Conservation (phyloP, 177 flowering plant genomes). For the Vitis hybrid region DNA sequence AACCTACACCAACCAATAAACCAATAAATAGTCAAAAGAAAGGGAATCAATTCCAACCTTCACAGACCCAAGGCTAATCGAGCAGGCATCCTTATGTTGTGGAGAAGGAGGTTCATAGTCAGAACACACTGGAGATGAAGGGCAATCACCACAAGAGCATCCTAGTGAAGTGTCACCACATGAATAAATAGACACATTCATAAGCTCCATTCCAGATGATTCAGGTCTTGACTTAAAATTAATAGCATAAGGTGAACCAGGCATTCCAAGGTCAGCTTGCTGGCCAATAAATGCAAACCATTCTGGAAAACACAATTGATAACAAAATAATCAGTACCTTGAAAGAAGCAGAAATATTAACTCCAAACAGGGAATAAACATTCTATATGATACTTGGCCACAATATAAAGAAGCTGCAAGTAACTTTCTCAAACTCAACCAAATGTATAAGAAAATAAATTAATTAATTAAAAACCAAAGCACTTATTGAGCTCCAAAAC, state of each 20-base stretch:
- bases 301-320: conserved; percentile 40
- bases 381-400: neutral
- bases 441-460: neutral
- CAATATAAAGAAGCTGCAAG: neutral
- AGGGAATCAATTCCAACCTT: conserved; percentile 41
- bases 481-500: neutral
- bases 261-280: conserved; percentile 47
- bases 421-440: neutral
- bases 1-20: neutral
- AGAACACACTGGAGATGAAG: conserved; percentile 63
- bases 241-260: conserved; percentile 90
- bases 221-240: conserved; percentile 51
- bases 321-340: neutral
- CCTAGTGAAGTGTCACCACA: conserved; percentile 85
- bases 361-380: neutral
- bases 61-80: conserved; percentile 58
- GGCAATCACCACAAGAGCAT: conserved; percentile 97
- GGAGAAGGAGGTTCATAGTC: conserved; percentile 54
- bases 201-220: conserved; percentile 65
- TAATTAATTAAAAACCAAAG: neutral
- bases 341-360: neutral
- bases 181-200: conserved; percentile 79
- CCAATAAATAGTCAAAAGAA: neutral
- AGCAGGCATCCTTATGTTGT: conserved; percentile 47
- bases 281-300: conserved; percentile 83